Percentiles rank a stretch among this genome's conserved stretches.
These are phyloP conservation scores for Populus ilicifolia DNA, from an alignment of 345 rosid species.

Conservation along the genomic window DNA sequence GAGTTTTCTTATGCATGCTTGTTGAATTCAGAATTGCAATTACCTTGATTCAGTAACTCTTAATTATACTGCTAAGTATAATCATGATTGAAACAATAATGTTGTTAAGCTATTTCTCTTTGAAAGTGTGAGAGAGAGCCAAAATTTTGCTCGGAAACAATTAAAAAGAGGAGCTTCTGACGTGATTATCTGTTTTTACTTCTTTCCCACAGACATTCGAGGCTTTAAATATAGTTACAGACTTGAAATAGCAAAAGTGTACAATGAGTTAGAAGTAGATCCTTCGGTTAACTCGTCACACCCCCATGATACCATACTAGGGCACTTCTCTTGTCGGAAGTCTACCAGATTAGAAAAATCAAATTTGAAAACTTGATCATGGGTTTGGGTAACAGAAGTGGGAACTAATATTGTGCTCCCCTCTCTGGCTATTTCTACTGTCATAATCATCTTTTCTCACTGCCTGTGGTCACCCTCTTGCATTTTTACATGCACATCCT, in stretches of 20 bases:
- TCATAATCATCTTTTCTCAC: neutral
- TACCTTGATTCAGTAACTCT: neutral
- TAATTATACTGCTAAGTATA: too few relatives aligned
- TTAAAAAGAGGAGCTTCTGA: neutral
- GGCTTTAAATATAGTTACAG: neutral
- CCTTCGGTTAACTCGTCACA: neutral
- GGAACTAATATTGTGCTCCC: neutral
- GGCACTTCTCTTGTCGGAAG: neutral
- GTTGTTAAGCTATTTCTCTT: neutral
- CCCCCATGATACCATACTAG: neutral
- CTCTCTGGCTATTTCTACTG: neutral
- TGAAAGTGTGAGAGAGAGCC: neutral
- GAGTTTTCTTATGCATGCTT: neutral
- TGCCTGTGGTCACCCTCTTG: neutral
- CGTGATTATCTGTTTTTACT: neutral
- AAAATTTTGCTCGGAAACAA: neutral
- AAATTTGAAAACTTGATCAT: neutral
- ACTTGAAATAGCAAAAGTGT: neutral
- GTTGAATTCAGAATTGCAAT: neutral
- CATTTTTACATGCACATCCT: neutral
- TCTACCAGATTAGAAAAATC: neutral
- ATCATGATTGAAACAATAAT: neutral
- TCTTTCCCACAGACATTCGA: neutral
- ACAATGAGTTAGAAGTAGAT: neutral
- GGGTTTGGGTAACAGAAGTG: neutral